Percentiles rank a stretch among this genome's conserved stretches.
These are phyloP conservation scores for Penicillium capsulatum DNA, from an alignment of 2,329 filamentous ascomycete genomes.

Conservation along the genomic window DNA sequence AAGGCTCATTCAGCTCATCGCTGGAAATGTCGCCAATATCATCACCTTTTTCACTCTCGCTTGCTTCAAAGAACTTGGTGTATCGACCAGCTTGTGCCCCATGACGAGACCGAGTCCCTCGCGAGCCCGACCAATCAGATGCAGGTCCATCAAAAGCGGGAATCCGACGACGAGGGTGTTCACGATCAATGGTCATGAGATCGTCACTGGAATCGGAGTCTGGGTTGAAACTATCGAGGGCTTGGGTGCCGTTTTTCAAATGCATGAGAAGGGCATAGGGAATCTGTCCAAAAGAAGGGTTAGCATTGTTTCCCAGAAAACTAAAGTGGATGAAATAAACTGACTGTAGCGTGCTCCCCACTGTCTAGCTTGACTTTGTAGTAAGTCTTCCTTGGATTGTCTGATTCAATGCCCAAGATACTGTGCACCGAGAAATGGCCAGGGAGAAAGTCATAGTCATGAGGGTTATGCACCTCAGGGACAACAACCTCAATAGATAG, in stretches of 20 bases:
- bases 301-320: conserved; percentile 6
- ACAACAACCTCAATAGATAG: conserved; percentile 27
- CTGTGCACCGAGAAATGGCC: conserved; percentile 35
- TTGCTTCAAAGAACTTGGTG: conserved; percentile 1
- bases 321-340: conserved; percentile 13
- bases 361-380: conserved; percentile 36
- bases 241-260: conserved; percentile 26
- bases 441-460: conserved; percentile 39
- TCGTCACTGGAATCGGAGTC: conserved; percentile 14
- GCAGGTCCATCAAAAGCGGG: conserved; percentile 10
- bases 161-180: neutral
- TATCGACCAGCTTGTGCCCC: conserved; percentile 3
- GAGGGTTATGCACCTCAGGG: conserved; percentile 27
- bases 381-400: conserved; percentile 17
- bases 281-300: conserved; percentile 21
- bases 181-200: conserved; percentile 1
- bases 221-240: conserved; percentile 14
- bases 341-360: conserved; percentile 35
- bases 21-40: conserved; percentile 1
- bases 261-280: conserved; percentile 23
- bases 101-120: conserved; percentile 1
- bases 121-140: conserved; percentile 1
- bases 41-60: conserved; percentile 1
- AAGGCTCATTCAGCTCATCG: conserved; percentile 5
- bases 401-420: conserved; percentile 28